Conservation (phyloP, 768 basidiomycete genomes). For the Mycena galericulata region DNA sequence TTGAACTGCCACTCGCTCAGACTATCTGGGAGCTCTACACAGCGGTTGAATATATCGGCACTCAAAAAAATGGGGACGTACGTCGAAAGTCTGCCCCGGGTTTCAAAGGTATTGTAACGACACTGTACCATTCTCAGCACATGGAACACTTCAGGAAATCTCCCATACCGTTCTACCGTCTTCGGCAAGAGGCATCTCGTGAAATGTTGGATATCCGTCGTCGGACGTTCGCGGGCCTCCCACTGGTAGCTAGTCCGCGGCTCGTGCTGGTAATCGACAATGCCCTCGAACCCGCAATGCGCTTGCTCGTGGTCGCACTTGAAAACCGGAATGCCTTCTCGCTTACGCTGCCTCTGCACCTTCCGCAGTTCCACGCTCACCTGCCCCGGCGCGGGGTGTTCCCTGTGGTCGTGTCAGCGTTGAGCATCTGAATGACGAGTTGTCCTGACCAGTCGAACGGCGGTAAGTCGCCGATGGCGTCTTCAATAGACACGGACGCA, state of each 20-base stretch:
- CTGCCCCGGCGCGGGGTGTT: conserved; percentile 46
- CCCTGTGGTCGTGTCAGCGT: conserved; percentile 39
- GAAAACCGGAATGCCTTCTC: conserved; percentile 49
- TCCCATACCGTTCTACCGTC: conserved; percentile 66
- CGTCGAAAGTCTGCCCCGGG: conserved; percentile 75
- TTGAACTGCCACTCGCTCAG: conserved; percentile 70
- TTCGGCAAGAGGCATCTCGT: conserved; percentile 64
- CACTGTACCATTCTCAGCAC: conserved; percentile 49
- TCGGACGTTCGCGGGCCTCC: conserved; percentile 56
- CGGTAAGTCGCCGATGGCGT: conserved; percentile 81
- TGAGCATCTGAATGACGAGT: background rate
- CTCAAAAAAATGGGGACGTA: conserved; percentile 41
- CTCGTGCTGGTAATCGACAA: conserved; percentile 46
- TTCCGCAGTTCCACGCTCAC: conserved; percentile 24
- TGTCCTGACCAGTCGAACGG: conserved; percentile 77
- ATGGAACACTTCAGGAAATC: background rate
- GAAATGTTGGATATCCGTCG: conserved; percentile 73
- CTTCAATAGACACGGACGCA: conserved; percentile 69
- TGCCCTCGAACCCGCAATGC: conserved; percentile 52
- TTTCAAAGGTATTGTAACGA: conserved; percentile 68
- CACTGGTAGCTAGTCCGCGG: conserved; percentile 60
- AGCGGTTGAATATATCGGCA: background rate
- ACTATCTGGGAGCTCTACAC: conserved; percentile 55
- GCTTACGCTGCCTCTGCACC: conserved; percentile 37
- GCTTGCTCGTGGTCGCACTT: conserved; percentile 46